These are phyloP conservation scores for Schizophyllum amplum DNA, from an alignment of 1,284 basidiomycete genomes.

Conservation along the genomic window DNA sequence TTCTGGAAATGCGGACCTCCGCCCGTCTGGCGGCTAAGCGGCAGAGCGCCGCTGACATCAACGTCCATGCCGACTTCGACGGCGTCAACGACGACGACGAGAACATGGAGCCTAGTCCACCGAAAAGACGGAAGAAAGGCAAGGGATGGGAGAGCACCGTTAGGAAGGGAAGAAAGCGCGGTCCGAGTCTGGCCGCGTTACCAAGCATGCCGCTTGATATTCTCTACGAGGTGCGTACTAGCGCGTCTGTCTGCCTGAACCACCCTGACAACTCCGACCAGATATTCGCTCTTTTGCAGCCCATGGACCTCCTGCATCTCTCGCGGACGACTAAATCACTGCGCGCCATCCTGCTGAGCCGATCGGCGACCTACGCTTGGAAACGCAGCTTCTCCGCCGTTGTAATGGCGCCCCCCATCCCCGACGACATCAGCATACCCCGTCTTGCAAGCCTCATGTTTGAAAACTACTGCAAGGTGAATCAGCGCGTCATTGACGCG, in stretches of 20 bases:
- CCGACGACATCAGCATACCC: background rate
- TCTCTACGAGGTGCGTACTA: constrained; percentile 9
- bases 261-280: background rate
- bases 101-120: background rate
- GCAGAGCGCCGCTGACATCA: background rate
- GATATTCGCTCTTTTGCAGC: constrained; percentile 14
- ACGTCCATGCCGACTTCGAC: too few relatives aligned
- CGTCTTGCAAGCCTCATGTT: background rate
- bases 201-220: constrained; percentile 13
- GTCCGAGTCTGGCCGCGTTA: background rate
- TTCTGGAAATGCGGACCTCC: background rate
- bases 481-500: background rate
- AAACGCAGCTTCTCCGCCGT: background rate
- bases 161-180: background rate
- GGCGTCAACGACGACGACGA: background rate
- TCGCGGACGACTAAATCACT: constrained; percentile 15
- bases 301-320: constrained; percentile 14
- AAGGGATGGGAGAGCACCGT: background rate
- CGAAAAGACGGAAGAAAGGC: background rate
- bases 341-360: constrained; percentile 14
- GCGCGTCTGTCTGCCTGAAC: background rate
- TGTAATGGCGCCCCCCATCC: background rate
- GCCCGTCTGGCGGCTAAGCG: background rate
- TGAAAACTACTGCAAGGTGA: background rate
- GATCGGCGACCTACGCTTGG: constrained; percentile 14